These are phyloP conservation scores for Fusarium heterosporum DNA, from an alignment of 2,329 filamentous ascomycete species.

Conservation along the genomic window DNA sequence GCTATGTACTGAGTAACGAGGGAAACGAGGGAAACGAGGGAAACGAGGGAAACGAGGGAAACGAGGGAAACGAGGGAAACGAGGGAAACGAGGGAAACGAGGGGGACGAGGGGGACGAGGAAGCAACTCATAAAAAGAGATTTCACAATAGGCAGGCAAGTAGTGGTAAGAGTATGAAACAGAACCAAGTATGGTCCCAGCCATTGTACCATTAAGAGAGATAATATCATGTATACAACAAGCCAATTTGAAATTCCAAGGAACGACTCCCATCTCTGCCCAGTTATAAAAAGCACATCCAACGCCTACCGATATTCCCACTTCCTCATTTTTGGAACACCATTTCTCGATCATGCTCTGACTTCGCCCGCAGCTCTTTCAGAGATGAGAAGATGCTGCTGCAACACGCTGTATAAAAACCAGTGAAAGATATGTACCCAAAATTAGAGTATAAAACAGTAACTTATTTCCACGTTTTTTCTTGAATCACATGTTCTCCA, in stretches of 20 bases:
- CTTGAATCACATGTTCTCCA: slow-evolving; percentile 84
- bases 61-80: background rate
- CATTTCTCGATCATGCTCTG: slow-evolving; percentile 21
- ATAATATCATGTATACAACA: slow-evolving; percentile 39
- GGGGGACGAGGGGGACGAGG: too few species aligned
- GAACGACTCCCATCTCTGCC: slow-evolving; percentile 43
- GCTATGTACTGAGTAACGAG: background rate
- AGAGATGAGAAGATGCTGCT: slow-evolving; percentile 14
- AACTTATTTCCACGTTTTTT: slow-evolving; percentile 10
- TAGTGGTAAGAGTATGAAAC: slow-evolving; percentile 27
- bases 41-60: too few species aligned
- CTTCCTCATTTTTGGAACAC: slow-evolving; percentile 41
- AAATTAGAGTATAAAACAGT: slow-evolving; percentile 34
- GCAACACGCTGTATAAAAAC: slow-evolving; percentile 30
- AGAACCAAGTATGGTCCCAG: slow-evolving; percentile 27
- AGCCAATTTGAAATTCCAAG: slow-evolving; percentile 40
- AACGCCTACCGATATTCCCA: slow-evolving; percentile 42
- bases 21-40: background rate
- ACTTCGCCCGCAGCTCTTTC: slow-evolving; percentile 21
- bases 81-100: background rate
- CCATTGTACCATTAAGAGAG: slow-evolving; percentile 42
- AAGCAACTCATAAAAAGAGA: background rate
- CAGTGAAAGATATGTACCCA: slow-evolving; percentile 41
- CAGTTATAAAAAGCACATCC: slow-evolving; percentile 23
- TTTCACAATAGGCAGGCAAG: slow-evolving; percentile 20